phyloP scores from a whole-genome alignment of 129 eudicot genomes.

The carrot (Daucus carota) region DH1_v3.0 NC_030386.2:38904501-38905000 shows the following conservation, averaged over 20 bases:
- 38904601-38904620: constrained; percentile 73
- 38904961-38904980: not conserved
- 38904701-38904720: not conserved
- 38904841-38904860: not conserved
- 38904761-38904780: not conserved
- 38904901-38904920: not conserved
- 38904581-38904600: constrained; percentile 80
- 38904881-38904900: too few species aligned
- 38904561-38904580: constrained; percentile 71
- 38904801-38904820: not conserved
- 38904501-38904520: constrained; percentile 79
- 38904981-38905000: not conserved
- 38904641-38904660: constrained; percentile 77
- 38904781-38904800: too few species aligned
- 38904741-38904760: not conserved
- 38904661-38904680: not conserved
- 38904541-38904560: constrained; percentile 54
- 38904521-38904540: constrained; percentile 60
- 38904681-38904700: not conserved
- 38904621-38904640: constrained; percentile 89
- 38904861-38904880: too few species aligned
- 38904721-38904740: not conserved
- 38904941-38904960: not conserved
- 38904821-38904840: not conserved
- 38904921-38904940: not conserved